Percentiles rank a stretch among this genome's conserved stretches.
phyloP scores from a whole-genome alignment of 495 filamentous ascomycete species.

The Podospora sp. region DNA sequence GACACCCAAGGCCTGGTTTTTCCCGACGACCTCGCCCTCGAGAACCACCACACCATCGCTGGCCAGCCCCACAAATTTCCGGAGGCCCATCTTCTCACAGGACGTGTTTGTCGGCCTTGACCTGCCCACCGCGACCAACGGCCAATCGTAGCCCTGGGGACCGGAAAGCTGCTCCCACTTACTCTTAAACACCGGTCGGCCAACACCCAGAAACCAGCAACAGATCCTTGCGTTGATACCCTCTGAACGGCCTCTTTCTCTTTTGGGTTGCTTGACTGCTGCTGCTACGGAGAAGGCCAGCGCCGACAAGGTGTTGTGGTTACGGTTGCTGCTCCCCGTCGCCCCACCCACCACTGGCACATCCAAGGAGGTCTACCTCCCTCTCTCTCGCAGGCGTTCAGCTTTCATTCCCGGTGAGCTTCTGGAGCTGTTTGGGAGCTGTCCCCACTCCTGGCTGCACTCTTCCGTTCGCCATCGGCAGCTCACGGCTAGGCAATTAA shows the following conservation, averaged over 20 bases:
- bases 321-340: not conserved
- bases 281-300: no score
- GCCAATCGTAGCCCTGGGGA: conserved; percentile 9
- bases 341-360: not conserved
- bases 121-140: conserved; percentile 1
- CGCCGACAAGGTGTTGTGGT: not conserved
- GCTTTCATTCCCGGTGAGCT: conserved; percentile 1
- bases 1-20: not conserved
- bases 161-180: not conserved
- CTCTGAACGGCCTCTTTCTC: not conserved
- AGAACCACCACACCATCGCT: not conserved
- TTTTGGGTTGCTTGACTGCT: not conserved
- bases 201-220: not conserved
- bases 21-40: not conserved
- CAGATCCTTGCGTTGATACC: not conserved
- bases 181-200: conserved; percentile 2
- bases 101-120: not conserved
- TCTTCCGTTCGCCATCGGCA: conserved; percentile 24
- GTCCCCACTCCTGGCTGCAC: conserved; percentile 26
- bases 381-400: not conserved
- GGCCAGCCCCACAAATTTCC: not conserved
- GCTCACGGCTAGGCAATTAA: conserved; percentile 17
- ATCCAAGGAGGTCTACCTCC: not conserved
- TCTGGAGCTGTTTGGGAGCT: conserved; percentile 3
- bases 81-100: not conserved